These are phyloP conservation scores for Sporothrix variecibatus DNA, from an alignment of 2,329 filamentous ascomycete genomes.

Conservation along the genomic window DNA sequence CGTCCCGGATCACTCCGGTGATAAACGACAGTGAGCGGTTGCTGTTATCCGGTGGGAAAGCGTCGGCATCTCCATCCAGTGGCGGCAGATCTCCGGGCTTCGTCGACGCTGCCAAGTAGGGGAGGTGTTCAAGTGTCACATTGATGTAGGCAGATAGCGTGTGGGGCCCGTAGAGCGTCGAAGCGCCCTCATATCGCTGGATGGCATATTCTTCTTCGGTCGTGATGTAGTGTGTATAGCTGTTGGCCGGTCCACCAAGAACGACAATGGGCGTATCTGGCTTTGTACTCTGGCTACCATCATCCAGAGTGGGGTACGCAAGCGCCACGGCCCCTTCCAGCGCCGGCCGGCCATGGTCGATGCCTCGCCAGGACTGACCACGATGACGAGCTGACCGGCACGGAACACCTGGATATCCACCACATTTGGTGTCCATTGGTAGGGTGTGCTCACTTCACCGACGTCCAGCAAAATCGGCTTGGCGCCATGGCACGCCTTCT, in stretches of 20 bases:
- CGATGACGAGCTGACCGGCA: slow-evolving; percentile 79
- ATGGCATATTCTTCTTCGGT: slow-evolving; percentile 53
- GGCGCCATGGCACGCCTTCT: slow-evolving; percentile 72
- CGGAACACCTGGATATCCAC: slow-evolving; percentile 86
- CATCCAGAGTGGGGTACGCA: slow-evolving; percentile 41
- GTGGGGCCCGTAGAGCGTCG: slow-evolving; percentile 81
- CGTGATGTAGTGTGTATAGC: slow-evolving; percentile 61
- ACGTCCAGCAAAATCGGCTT: slow-evolving; percentile 90
- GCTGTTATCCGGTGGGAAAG: slow-evolving; percentile 74
- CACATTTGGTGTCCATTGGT: slow-evolving; percentile 87
- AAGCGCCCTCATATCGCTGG: slow-evolving; percentile 81
- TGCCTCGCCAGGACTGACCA: slow-evolving; percentile 83
- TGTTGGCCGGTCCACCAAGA: slow-evolving; percentile 84
- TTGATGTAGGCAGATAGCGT: slow-evolving; percentile 88
- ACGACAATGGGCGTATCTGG: slow-evolving; percentile 63
- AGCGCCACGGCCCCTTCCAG: slow-evolving; percentile 73
- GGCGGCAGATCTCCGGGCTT: slow-evolving; percentile 30
- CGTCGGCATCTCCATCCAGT: slow-evolving; percentile 49
- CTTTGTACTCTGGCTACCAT: not conserved
- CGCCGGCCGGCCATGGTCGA: slow-evolving; percentile 90
- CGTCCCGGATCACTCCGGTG: slow-evolving; percentile 73
- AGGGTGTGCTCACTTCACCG: slow-evolving; percentile 75
- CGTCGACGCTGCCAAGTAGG: slow-evolving; percentile 58
- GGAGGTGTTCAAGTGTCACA: slow-evolving; percentile 68
- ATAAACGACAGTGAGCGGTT: slow-evolving; percentile 77